These are phyloP conservation scores for Coprinopsis marcescibilis DNA, from an alignment of 768 basidiomycete species.

Conservation along the genomic window DNA sequence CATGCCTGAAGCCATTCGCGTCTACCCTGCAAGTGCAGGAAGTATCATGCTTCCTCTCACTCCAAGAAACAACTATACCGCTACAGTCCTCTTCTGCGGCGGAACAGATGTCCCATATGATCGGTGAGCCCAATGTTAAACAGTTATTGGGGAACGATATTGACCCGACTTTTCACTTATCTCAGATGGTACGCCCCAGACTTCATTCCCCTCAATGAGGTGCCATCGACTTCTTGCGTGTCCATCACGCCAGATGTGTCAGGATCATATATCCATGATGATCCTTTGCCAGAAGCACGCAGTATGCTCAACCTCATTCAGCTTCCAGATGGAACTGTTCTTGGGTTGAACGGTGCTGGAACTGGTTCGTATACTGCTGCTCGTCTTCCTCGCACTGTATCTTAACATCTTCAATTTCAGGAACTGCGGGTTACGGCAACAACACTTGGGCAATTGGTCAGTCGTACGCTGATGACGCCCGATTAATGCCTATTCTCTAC, in stretches of 20 bases:
- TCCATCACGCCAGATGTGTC: slow-evolving; percentile 68
- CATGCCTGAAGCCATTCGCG: slow-evolving; percentile 60
- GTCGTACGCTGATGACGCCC: slow-evolving; percentile 65
- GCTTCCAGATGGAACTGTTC: slow-evolving; percentile 62
- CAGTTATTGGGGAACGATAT: not conserved
- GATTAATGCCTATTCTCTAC: slow-evolving; percentile 65
- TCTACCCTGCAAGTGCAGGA: slow-evolving; percentile 74
- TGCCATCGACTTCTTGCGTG: slow-evolving; percentile 70
- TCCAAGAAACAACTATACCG: slow-evolving; percentile 76
- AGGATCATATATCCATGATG: slow-evolving; percentile 52
- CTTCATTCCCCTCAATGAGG: slow-evolving; percentile 44
- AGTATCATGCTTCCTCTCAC: slow-evolving; percentile 75
- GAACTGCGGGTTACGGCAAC: slow-evolving; percentile 73
- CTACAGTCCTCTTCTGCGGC: slow-evolving; percentile 79
- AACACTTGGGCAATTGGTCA: slow-evolving; percentile 48
- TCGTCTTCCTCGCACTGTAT: not conserved
- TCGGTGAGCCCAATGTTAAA: slow-evolving; percentile 25
- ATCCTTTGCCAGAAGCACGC: slow-evolving; percentile 58
- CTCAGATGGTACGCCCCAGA: slow-evolving; percentile 39
- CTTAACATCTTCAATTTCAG: slow-evolving; percentile 27
- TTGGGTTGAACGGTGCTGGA: slow-evolving; percentile 62
- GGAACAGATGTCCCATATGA: slow-evolving; percentile 54
- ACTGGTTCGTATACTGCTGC: slow-evolving; percentile 38
- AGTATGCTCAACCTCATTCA: slow-evolving; percentile 68
- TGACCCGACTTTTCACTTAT: not conserved